Evolutionary conservation across 306 rosid species (phyloP).

Genomic region (Chamaecrista fasciculata): DNA sequence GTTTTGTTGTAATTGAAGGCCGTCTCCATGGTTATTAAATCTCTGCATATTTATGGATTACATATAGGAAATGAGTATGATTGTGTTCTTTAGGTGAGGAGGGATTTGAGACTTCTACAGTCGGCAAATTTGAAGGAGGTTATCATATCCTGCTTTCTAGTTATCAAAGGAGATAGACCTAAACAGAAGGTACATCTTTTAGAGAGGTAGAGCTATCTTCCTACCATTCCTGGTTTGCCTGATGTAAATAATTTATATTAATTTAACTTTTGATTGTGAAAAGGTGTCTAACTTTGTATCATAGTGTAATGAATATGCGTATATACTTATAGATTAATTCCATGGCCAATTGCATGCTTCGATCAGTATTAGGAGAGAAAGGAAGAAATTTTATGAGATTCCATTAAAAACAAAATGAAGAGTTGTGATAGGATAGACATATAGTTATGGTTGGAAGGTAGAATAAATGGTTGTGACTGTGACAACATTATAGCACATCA

Average conservation of each 20-base stretch:
- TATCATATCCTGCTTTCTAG: slow-evolving; percentile 59
- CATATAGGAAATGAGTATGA: not conserved
- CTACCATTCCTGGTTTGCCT: not conserved
- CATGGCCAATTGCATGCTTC: not conserved
- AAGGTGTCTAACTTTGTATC: not conserved
- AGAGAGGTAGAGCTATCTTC: slow-evolving; percentile 53
- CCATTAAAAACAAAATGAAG: slow-evolving; percentile 15
- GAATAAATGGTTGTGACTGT: slow-evolving; percentile 15
- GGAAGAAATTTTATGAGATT: not conserved
- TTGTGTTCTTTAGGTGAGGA: slow-evolving; percentile 54
- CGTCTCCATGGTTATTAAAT: not conserved
- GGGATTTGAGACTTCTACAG: slow-evolving; percentile 68
- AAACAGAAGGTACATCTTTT: slow-evolving; percentile 75
- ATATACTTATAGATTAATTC: not conserved
- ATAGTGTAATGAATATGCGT: not conserved
- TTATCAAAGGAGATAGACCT: slow-evolving; percentile 67
- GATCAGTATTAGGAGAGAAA: not conserved
- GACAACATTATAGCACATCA: slow-evolving; percentile 6
- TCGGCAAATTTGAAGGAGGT: slow-evolving; percentile 67
- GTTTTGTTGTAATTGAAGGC: not conserved
- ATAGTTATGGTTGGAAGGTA: not conserved
- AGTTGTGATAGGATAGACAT: not conserved
- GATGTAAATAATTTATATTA: not conserved
- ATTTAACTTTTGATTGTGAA: not conserved
- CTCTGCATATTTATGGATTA: not conserved